A percentile compares a stretch with the other conserved stretches of the same genome.
phyloP scores from a whole-genome alignment of 139 green algal species.

The Pseudopediastrum boryanum region DNA sequence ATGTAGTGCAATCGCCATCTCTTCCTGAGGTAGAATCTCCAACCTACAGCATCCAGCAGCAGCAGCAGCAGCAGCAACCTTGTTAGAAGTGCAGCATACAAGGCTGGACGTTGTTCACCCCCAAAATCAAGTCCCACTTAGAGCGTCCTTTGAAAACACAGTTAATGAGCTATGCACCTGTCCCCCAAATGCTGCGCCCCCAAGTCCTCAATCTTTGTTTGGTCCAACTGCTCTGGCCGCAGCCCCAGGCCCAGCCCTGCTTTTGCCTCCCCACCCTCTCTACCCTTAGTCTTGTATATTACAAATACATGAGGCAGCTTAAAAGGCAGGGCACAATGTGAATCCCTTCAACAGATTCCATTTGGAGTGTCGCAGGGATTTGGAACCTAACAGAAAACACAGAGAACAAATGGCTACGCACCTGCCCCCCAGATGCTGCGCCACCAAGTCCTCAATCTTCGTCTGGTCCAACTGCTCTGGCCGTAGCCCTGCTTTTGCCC shows the following conservation, averaged over 20 bases:
- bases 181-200: constrained; percentile 72
- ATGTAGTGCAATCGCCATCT: constrained; percentile 74
- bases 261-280: background rate
- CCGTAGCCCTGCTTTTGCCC: background rate
- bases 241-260: constrained; percentile 6
- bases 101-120: too few relatives aligned
- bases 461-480: constrained; percentile 81
- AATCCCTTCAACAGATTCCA: too few relatives aligned
- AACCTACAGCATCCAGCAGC: constrained; percentile 24
- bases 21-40: constrained; percentile 73
- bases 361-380: background rate
- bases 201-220: constrained; percentile 81
- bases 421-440: constrained; percentile 63
- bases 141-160: too few relatives aligned
- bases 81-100: background rate
- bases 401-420: background rate
- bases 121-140: too few relatives aligned
- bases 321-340: background rate
- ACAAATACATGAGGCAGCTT: background rate
- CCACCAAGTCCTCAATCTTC: constrained; percentile 83
- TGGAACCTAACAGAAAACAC: background rate
- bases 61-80: background rate
- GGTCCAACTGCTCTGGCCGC: constrained; percentile 78
- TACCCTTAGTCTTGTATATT: background rate
- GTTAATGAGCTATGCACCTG: too few relatives aligned